Evolutionary conservation across 768 basidiomycete genomes (phyloP).

Genomic region (Auriscalpium orientale): DNA sequence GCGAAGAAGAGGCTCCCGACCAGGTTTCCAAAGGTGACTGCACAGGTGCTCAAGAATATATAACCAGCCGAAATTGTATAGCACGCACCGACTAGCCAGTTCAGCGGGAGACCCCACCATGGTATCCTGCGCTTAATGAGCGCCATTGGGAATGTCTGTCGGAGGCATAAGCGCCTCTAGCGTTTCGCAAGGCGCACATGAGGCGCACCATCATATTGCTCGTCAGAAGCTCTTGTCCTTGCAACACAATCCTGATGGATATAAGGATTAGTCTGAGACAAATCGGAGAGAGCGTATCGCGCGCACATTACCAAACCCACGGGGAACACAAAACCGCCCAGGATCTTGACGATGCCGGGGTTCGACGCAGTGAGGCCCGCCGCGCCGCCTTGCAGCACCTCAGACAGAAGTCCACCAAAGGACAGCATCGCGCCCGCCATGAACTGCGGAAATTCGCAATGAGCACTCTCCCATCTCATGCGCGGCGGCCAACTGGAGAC

Average conservation of each 20-base stretch:
- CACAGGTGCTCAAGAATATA: too few species aligned
- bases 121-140: conserved; percentile 52
- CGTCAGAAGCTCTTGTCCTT: conserved; percentile 63
- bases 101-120: conserved; percentile 61
- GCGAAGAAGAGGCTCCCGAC: conserved; percentile 65
- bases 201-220: conserved; percentile 65
- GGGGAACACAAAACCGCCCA: conserved; percentile 66
- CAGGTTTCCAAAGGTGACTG: conserved; percentile 65
- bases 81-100: conserved; percentile 57
- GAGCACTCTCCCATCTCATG: neutral
- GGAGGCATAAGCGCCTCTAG: neutral
- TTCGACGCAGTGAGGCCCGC: conserved; percentile 40
- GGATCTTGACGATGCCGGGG: conserved; percentile 60
- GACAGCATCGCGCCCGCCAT: conserved; percentile 68
- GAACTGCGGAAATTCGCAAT: conserved; percentile 32
- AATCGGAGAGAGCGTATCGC: neutral
- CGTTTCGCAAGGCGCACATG: neutral
- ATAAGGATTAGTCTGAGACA: neutral
- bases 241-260: conserved; percentile 54
- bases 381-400: conserved; percentile 56
- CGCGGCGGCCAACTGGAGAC: conserved; percentile 20
- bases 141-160: conserved; percentile 64
- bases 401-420: conserved; percentile 59
- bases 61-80: neutral
- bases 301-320: conserved; percentile 69